Evolutionary conservation across 2,329 filamentous ascomycete species (phyloP), one percentile per base, ranked within the genome.

Genomic region (Biscogniauxia mediterranea): DNA sequence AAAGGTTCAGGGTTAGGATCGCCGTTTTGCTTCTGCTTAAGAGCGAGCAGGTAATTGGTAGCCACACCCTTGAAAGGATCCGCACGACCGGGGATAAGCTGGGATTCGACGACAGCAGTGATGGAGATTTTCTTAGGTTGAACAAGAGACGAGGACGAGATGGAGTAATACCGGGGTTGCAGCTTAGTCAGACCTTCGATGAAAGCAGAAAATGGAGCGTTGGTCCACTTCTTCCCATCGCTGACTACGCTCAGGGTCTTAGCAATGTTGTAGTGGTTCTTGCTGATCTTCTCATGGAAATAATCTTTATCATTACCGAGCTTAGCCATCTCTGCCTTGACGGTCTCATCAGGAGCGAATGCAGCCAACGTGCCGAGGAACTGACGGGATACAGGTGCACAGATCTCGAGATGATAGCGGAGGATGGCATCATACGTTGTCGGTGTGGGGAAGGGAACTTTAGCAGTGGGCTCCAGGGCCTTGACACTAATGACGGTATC

Each of bases 151-250:
- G 95, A 98, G 1, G 96, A 99, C 1, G 95, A 99, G 76, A 99
- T 99, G 55, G 96, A 99, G 82, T 99, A 99, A 83, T 98, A 99
- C 55, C 95, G 92, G 49, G 95, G 94, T 77, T 99, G 95, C 60
- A 99, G 87, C 82, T 97, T 98, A 78, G 89, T 91, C 64, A 99
- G 78, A 67, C 92, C 91, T 82, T 99, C 95, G 68, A 99, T 93
- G 70, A 98, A 88, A 70, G 93, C 88, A 8, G 95, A 97, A 80
- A 99, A 98, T 17, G 95, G 96, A 59, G 97, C 88, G 58, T 87
- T 88, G 58, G 86, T 81, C 91, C 95, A 99, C 61, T 87, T 87
- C 77, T 91, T 81, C 55, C 89, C 88, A 38, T 89, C 88, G 70
- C 87, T 84, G 65, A 95, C 84, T 56, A 82, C 84, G 66, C 92